Evolutionary conservation across 495 filamentous ascomycete genomes (phyloP).

Genomic region (Xylaria grammica): DNA sequence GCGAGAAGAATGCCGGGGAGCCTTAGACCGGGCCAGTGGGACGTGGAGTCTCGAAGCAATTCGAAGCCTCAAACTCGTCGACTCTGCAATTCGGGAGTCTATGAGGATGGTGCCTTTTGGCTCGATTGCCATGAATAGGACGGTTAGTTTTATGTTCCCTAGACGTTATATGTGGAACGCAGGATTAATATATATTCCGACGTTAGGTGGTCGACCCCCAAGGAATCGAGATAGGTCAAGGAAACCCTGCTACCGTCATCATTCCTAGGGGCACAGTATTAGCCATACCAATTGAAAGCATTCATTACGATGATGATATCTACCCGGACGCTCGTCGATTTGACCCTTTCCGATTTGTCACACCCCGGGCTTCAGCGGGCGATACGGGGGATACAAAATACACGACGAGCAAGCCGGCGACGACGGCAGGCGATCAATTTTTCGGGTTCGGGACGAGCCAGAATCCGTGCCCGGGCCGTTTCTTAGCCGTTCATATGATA

Average conservation of each 20-base stretch:
- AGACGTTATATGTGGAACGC: background rate
- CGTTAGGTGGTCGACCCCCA: constrained; percentile 12
- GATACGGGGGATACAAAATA: constrained; percentile 33
- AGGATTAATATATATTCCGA: background rate
- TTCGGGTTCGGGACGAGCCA: constrained; percentile 38
- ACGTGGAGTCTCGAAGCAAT: constrained; percentile 17
- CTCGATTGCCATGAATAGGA: constrained; percentile 14
- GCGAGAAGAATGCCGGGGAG: constrained; percentile 12
- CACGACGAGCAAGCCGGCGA: constrained; percentile 24
- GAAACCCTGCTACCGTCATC: constrained; percentile 17
- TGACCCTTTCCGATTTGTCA: constrained; percentile 26
- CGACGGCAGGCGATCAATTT: constrained; percentile 34
- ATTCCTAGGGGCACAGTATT: constrained; percentile 22
- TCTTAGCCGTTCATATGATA: constrained; percentile 45
- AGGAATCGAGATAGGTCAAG: constrained; percentile 3
- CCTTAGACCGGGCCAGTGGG: constrained; percentile 16
- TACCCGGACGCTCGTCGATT: constrained; percentile 24
- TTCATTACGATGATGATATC: constrained; percentile 22
- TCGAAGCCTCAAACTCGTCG: constrained; percentile 9
- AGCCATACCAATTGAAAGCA: constrained; percentile 17
- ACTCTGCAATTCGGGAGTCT: constrained; percentile 23
- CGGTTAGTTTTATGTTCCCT: constrained; percentile 4
- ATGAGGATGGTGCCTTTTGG: constrained; percentile 23
- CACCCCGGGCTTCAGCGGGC: background rate
- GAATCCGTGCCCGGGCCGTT: constrained; percentile 43